phyloP scores from a whole-genome alignment of 2,329 filamentous ascomycete species.

The Paraphaeosphaeria sporulosa region DNA sequence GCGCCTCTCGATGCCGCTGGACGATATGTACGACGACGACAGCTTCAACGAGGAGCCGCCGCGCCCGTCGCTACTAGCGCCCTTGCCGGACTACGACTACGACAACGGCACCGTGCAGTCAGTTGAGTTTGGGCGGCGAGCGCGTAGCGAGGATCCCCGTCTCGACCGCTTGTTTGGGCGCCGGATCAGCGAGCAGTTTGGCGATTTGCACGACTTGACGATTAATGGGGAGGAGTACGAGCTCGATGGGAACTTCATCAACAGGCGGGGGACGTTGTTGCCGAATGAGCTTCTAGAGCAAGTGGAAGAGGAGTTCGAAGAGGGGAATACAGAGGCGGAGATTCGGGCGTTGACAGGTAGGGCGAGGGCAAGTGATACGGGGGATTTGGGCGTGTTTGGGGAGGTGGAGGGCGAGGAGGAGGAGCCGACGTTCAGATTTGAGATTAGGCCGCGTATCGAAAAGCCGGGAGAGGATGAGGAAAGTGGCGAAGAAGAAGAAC shows the following conservation, averaged over 20 bases:
- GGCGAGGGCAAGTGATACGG: slow-evolving; percentile 39
- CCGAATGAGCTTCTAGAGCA: slow-evolving; percentile 50
- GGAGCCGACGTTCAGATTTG: slow-evolving; percentile 50
- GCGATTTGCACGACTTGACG: slow-evolving; percentile 52
- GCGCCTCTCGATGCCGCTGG: slow-evolving; percentile 52
- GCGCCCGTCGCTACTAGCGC: slow-evolving; percentile 45
- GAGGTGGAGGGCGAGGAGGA: slow-evolving; percentile 43
- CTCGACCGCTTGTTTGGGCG: slow-evolving; percentile 48
- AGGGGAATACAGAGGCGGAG: slow-evolving; percentile 38
- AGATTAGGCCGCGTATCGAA: slow-evolving; percentile 45
- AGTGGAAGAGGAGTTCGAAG: slow-evolving; percentile 47
- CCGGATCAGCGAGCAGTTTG: slow-evolving; percentile 62
- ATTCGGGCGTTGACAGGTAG: slow-evolving; percentile 41
- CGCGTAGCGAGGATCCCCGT: slow-evolving; percentile 47
- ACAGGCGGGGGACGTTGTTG: slow-evolving; percentile 28
- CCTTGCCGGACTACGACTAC: slow-evolving; percentile 43
- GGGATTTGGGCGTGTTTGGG: slow-evolving; percentile 42
- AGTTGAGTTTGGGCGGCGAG: slow-evolving; percentile 55
- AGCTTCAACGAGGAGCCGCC: slow-evolving; percentile 50
- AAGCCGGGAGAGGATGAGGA: slow-evolving; percentile 26
- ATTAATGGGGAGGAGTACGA: slow-evolving; percentile 46
- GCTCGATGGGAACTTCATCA: slow-evolving; percentile 53
- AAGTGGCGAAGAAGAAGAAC: slow-evolving; percentile 4
- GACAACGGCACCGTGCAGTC: slow-evolving; percentile 57
- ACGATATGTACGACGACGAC: slow-evolving; percentile 54